Base-by-base conservation (phyloP, 352 stramenopile species). In the Thalassiosira livingstoniorum region DNA sequence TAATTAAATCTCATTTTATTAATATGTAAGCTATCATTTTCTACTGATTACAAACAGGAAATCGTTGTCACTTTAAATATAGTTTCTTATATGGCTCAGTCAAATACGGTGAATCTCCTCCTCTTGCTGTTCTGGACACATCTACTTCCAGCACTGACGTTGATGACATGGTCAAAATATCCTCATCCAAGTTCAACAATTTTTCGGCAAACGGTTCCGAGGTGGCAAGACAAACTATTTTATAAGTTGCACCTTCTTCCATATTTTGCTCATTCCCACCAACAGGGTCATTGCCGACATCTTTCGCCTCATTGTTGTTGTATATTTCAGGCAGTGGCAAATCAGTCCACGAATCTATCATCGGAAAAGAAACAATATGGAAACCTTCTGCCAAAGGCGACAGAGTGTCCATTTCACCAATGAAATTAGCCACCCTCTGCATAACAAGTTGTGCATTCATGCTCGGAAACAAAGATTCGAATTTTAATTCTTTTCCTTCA, bases 311-410 rank as follows among this genome's bases (percentile, higher is more conserved):
- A 15, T 29, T 27, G 10, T 58, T 10, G 4, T 10, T 39, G n/a
- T 11, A 23, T 29, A 31, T 23, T 51, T 79, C 15, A 18, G 45
- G 31, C 2, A 39, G 27, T 31, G 82, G 82, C n/a, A 89, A 64
- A 45, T 89, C 78, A 4, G 54, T 60, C 74, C 74, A 89, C 7
- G 47, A 32, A 15, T 78, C 63, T 25, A 23, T 71, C 60, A 85
- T 70, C 0, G 82, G 82, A 57, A 86, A 81, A 1, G 78, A 85
- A 32, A 82, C 74, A 42, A 89, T 86, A 54, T 89, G 82, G 80
- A 89, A 86, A 1, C 82, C 82, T n/a, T 70, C 53, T 1, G 61
- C 42, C 7, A 89, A n/a, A n/a, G 82, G 78, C 15, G 82, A 84
- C 11, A 58, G 25, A 11, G 58, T 5, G 32, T 87, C 79, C 54